phyloP scores from a whole-genome alignment of 2,329 filamentous ascomycete genomes.

The Cadophora gregata region DNA sequence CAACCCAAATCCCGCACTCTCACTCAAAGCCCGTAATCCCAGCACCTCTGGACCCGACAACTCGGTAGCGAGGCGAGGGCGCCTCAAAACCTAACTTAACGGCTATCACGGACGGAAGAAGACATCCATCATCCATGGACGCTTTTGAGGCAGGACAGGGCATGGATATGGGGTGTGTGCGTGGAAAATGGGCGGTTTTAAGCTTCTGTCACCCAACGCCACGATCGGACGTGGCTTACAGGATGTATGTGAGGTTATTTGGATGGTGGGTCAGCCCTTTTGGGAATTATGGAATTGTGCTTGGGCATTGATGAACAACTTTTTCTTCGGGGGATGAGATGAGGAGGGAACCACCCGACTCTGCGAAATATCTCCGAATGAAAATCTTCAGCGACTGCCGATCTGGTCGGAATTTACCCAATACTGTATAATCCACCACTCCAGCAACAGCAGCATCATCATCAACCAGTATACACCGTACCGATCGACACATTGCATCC shows the following conservation, averaged over 20 bases:
- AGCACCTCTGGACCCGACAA: background rate
- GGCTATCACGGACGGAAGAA: constrained; percentile 13
- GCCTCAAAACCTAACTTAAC: constrained; percentile 8
- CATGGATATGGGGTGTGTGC: background rate
- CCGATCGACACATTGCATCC: background rate
- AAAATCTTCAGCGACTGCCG: background rate
- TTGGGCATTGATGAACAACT: too few relatives aligned
- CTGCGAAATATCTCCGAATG: background rate
- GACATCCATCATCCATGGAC: constrained; percentile 16
- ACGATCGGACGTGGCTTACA: constrained; percentile 7
- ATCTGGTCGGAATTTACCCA: background rate
- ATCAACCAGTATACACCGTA: too few relatives aligned
- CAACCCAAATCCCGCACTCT: constrained; percentile 2
- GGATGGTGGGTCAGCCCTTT: background rate
- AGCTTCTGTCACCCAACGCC: constrained; percentile 6
- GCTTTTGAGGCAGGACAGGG: background rate
- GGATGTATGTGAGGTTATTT: background rate
- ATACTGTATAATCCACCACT: too few relatives aligned
- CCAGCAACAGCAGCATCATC: background rate
- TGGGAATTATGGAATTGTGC: background rate
- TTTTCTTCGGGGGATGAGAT: too few relatives aligned
- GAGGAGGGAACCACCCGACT: too few relatives aligned
- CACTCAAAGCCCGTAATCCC: constrained; percentile 8
- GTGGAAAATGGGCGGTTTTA: background rate
- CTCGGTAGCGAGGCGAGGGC: background rate